Percentiles rank a stretch among this genome's conserved stretches.
Conservation (phyloP, 768 basidiomycete species). For the Udeniomyces megalosporus region DNA sequence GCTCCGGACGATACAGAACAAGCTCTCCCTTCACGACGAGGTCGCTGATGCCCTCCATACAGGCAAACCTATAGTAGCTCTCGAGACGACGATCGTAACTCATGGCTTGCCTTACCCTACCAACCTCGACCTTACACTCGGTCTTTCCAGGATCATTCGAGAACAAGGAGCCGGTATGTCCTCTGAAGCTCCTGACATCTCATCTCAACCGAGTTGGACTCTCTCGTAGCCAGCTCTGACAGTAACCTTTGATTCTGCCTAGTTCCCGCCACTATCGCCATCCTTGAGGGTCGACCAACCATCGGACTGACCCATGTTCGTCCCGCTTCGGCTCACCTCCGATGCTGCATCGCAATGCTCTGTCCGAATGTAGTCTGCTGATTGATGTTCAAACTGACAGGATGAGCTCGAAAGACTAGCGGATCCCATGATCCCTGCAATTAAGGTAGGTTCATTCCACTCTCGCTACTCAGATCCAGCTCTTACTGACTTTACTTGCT, state of each 20-base stretch:
- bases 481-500: too few species aligned
- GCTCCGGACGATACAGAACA: too few species aligned
- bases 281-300: slow-evolving; percentile 68
- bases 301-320: slow-evolving; percentile 43
- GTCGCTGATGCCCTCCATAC: slow-evolving; percentile 59
- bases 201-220: too few species aligned
- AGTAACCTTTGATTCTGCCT: too few species aligned
- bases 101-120: slow-evolving; percentile 73
- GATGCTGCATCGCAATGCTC: too few species aligned
- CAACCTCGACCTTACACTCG: slow-evolving; percentile 53
- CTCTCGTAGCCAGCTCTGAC: too few species aligned
- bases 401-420: slow-evolving; percentile 55
- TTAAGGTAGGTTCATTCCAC: too few species aligned
- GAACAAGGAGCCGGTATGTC: slow-evolving; percentile 46
- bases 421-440: slow-evolving; percentile 32
- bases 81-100: slow-evolving; percentile 82
- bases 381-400: slow-evolving; percentile 24
- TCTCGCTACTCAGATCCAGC: too few species aligned
- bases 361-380: too few species aligned
- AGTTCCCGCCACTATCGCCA: slow-evolving; percentile 75
- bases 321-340: too few species aligned
- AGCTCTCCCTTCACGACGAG: slow-evolving; percentile 32
- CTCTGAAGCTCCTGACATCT: too few species aligned
- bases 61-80: slow-evolving; percentile 59
- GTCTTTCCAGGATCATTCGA: slow-evolving; percentile 58